Evolutionary conservation across 2,329 filamentous ascomycete genomes (phyloP).

Genomic region (Leptographium lundbergii): DNA sequence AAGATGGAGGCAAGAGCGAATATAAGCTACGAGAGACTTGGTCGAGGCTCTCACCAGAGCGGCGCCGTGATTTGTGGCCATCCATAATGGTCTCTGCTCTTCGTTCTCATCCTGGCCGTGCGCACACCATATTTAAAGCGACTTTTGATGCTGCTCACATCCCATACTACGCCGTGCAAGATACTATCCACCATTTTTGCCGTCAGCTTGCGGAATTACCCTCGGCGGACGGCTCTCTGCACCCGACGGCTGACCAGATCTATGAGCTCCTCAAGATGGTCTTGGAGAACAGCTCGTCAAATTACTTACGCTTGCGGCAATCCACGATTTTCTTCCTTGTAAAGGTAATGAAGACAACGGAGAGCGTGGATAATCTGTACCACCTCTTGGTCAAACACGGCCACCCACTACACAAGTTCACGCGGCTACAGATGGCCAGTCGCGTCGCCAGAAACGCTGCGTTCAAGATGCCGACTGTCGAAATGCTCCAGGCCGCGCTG

Average conservation of each 20-base stretch:
- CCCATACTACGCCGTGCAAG: slow-evolving; percentile 25
- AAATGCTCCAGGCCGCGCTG: slow-evolving; percentile 27
- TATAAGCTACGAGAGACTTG: slow-evolving; percentile 21
- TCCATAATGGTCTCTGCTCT: slow-evolving; percentile 24
- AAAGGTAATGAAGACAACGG: slow-evolving; percentile 3
- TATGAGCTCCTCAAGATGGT: slow-evolving; percentile 3
- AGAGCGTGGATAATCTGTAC: slow-evolving; percentile 22
- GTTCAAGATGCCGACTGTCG: slow-evolving; percentile 29
- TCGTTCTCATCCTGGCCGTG: slow-evolving; percentile 19
- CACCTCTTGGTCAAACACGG: slow-evolving; percentile 17
- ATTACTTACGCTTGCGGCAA: slow-evolving; percentile 23
- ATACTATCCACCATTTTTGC: slow-evolving; percentile 21
- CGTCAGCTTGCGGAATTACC: not conserved
- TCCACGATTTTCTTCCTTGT: slow-evolving; percentile 18
- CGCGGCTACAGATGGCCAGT: slow-evolving; percentile 33
- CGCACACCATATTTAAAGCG: slow-evolving; percentile 21
- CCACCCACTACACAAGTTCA: slow-evolving; percentile 26
- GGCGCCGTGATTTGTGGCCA: slow-evolving; percentile 19
- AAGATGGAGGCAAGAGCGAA: not conserved
- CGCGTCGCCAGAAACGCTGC: slow-evolving; percentile 26
- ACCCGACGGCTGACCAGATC: not conserved
- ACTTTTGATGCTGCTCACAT: slow-evolving; percentile 21
- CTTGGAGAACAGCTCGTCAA: slow-evolving; percentile 6
- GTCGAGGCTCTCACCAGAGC: slow-evolving; percentile 16
- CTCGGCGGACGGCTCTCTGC: not conserved